Percentiles rank a stretch among this genome's conserved stretches.
These are phyloP conservation scores for Jasminum sambac DNA, from an alignment of 257 asterid genomes.

Conservation along the genomic window DNA sequence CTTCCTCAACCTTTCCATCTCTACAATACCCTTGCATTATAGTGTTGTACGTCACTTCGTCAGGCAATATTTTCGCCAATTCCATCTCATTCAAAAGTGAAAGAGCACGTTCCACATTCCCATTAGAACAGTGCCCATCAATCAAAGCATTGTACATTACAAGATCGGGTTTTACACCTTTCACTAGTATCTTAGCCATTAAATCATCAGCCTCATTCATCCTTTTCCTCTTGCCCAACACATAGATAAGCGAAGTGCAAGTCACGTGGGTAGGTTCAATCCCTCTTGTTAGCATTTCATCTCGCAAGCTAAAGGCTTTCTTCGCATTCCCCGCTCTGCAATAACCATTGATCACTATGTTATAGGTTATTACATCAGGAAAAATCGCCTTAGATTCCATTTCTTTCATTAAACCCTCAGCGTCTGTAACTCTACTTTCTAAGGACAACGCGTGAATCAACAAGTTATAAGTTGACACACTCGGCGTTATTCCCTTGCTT, in stretches of 20 bases:
- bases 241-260: constrained; percentile 48
- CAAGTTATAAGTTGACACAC: constrained; percentile 53
- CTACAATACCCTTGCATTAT: constrained; percentile 54
- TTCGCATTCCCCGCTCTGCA: constrained; percentile 43
- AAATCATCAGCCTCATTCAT: constrained; percentile 61
- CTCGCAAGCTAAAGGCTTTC: constrained; percentile 43
- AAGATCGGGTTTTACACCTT: constrained; percentile 51
- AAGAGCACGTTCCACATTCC: constrained; percentile 42
- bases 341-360: constrained; percentile 44
- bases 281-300: constrained; percentile 52
- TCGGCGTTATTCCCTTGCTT: constrained; percentile 42
- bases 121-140: constrained; percentile 50
- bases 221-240: constrained; percentile 45
- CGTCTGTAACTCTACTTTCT: constrained; percentile 38
- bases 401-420: constrained; percentile 40
- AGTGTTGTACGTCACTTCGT: constrained; percentile 51
- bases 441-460: constrained; percentile 45
- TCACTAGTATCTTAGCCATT: constrained; percentile 30
- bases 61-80: constrained; percentile 46
- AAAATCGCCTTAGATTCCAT: constrained; percentile 41
- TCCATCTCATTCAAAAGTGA: constrained; percentile 47
- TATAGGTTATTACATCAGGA: constrained; percentile 53
- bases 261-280: constrained; percentile 47
- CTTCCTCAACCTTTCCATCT: constrained; percentile 53
- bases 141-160: constrained; percentile 57